Evolutionary conservation across 768 basidiomycete species (phyloP).

Genomic region (Jaapia argillacea): DNA sequence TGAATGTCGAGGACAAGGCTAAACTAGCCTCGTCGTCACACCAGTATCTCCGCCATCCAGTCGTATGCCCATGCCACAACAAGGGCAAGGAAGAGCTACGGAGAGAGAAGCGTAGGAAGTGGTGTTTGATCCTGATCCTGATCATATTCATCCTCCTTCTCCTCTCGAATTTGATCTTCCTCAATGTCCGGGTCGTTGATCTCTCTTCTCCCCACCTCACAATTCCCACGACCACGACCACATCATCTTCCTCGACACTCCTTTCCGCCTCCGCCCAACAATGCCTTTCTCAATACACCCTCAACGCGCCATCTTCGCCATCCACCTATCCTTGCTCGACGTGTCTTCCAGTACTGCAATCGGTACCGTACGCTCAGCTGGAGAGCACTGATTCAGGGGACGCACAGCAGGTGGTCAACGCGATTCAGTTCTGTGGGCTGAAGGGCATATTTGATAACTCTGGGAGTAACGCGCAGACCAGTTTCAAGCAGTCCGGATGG

Average conservation of each 20-base stretch:
- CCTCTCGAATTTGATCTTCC: constrained; percentile 27
- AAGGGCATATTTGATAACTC: constrained; percentile 31
- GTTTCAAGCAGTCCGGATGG: constrained; percentile 33
- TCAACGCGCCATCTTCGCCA: constrained; percentile 34
- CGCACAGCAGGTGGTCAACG: constrained; percentile 21
- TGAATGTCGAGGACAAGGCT: constrained; percentile 26
- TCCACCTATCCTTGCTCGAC: constrained; percentile 34
- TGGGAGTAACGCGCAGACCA: constrained; percentile 24
- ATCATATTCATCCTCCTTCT: constrained; percentile 31
- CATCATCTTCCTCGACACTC: constrained; percentile 14
- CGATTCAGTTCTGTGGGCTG: constrained; percentile 38
- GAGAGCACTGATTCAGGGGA: constrained; percentile 22
- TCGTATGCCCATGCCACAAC: constrained; percentile 14
- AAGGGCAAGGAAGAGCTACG: constrained; percentile 13
- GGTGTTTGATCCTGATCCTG: constrained; percentile 22
- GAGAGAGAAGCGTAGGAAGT: constrained; percentile 18
- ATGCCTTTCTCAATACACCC: constrained; percentile 34
- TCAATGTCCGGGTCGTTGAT: constrained; percentile 25
- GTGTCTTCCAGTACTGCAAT: constrained; percentile 30
- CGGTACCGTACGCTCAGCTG: constrained; percentile 24
- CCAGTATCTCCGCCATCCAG: constrained; percentile 9
- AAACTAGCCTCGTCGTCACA: constrained; percentile 8
- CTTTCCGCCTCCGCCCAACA: constrained; percentile 31
- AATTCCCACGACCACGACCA: constrained; percentile 4
- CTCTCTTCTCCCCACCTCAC: constrained; percentile 7